These are phyloP conservation scores for Plasmodium vivax DNA, from an alignment of 169 alveolate species.

Conservation along the genomic window DNA sequence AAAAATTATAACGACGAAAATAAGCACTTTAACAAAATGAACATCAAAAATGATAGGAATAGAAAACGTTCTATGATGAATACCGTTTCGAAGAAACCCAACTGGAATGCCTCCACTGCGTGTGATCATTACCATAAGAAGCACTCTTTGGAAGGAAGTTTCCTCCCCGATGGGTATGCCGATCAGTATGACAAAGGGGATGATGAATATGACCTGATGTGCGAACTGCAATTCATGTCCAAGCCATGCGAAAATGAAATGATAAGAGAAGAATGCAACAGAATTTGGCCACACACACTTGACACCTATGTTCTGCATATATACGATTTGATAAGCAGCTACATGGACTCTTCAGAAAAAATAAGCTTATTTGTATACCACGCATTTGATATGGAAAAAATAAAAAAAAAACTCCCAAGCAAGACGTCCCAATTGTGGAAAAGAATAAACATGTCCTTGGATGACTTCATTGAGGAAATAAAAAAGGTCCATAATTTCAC, in stretches of 20 bases:
- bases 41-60: not conserved
- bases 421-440: conserved; percentile 74
- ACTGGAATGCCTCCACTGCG: not conserved
- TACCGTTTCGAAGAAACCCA: not conserved
- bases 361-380: conserved; percentile 69
- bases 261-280: conserved; percentile 65
- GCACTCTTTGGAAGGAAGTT: not conserved
- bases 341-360: conserved; percentile 73
- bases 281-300: conserved; percentile 53
- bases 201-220: conserved; percentile 28
- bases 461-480: conserved; percentile 70
- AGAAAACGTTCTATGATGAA: not conserved
- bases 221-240: conserved; percentile 58
- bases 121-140: not conserved
- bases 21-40: not conserved
- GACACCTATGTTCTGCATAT: conserved; percentile 66
- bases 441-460: conserved; percentile 71
- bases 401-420: conserved; percentile 68
- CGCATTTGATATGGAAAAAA: conserved; percentile 72
- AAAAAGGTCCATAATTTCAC: conserved; percentile 72
- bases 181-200: conserved; percentile 21
- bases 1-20: not conserved
- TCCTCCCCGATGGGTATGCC: not conserved
- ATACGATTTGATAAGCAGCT: conserved; percentile 74
- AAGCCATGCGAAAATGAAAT: conserved; percentile 37